A percentile compares a stretch with the other conserved stretches of the same genome.
Evolutionary conservation across 2,329 filamentous ascomycete genomes (phyloP).

Genomic region (Fusarium virguliforme): DNA sequence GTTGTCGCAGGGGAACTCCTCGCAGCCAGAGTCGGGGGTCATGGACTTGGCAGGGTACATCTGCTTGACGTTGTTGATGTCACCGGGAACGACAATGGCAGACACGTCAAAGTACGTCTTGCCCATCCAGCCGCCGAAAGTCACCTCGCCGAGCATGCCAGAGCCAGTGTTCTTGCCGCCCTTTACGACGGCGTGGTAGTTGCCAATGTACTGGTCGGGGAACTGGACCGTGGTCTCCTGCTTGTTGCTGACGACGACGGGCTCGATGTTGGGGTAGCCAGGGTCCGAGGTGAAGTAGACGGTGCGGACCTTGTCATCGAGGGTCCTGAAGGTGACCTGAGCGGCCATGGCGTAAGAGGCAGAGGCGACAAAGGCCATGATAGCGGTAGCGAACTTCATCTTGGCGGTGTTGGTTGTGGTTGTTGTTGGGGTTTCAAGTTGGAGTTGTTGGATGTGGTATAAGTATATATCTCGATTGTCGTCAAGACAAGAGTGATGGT

Average conservation of each 20-base stretch:
- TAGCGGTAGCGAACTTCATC: constrained; percentile 69
- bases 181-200: constrained; percentile 66
- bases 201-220: constrained; percentile 64
- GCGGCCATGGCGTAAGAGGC: constrained; percentile 62
- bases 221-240: constrained; percentile 61
- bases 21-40: constrained; percentile 66
- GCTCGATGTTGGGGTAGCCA: constrained; percentile 55
- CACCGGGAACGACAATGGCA: constrained; percentile 69
- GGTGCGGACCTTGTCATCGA: constrained; percentile 67
- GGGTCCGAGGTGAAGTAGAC: constrained; percentile 67
- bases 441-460: constrained; percentile 20
- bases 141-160: constrained; percentile 70
- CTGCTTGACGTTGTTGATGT: constrained; percentile 69
- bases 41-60: constrained; percentile 63
- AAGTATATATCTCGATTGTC: constrained; percentile 40
- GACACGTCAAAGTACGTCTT: constrained; percentile 73
- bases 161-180: constrained; percentile 60
- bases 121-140: constrained; percentile 65
- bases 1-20: constrained; percentile 67
- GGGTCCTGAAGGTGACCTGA: constrained; percentile 73
- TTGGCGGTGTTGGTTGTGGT: constrained; percentile 55
- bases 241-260: constrained; percentile 60
- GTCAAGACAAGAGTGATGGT: constrained; percentile 49
- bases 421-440: constrained; percentile 22
- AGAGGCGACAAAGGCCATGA: constrained; percentile 62